These are phyloP conservation scores for Nemania sp. DNA, from an alignment of 2,329 filamentous ascomycete species.

Conservation along the genomic window DNA sequence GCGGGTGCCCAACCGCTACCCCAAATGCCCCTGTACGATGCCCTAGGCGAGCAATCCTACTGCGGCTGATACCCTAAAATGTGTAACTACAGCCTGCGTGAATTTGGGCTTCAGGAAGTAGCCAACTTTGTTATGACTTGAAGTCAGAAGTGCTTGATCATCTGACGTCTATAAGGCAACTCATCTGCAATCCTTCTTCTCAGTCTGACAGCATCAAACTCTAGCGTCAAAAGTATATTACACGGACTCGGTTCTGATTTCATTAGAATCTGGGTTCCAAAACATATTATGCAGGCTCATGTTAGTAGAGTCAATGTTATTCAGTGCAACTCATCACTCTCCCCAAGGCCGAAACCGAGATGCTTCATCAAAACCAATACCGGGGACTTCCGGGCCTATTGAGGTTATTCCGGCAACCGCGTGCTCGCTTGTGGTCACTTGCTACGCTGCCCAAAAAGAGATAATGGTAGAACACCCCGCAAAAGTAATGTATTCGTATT, in stretches of 20 bases:
- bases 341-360: too few relatives aligned
- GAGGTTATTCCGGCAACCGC: constrained; percentile 30
- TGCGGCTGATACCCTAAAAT: neutral
- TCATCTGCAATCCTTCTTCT: neutral
- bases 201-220: neutral
- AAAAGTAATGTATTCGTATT: neutral
- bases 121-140: neutral
- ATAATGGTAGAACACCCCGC: constrained; percentile 4
- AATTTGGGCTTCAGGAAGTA: too few relatives aligned
- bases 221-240: too few relatives aligned
- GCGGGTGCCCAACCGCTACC: constrained; percentile 11
- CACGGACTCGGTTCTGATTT: too few relatives aligned
- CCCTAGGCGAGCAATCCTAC: too few relatives aligned
- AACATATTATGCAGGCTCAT: too few relatives aligned
- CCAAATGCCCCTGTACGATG: neutral
- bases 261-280: too few relatives aligned
- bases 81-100: neutral
- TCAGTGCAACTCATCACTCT: too few relatives aligned
- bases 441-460: constrained; percentile 27
- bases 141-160: neutral
- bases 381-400: constrained; percentile 23
- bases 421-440: constrained; percentile 32
- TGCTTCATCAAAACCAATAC: neutral
- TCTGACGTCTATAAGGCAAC: constrained; percentile 11
- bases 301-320: too few relatives aligned